Percentiles rank a stretch among this genome's conserved stretches.
Evolutionary conservation across 2,329 filamentous ascomycete species (phyloP).

Genomic region (Biscogniauxia marginata): DNA sequence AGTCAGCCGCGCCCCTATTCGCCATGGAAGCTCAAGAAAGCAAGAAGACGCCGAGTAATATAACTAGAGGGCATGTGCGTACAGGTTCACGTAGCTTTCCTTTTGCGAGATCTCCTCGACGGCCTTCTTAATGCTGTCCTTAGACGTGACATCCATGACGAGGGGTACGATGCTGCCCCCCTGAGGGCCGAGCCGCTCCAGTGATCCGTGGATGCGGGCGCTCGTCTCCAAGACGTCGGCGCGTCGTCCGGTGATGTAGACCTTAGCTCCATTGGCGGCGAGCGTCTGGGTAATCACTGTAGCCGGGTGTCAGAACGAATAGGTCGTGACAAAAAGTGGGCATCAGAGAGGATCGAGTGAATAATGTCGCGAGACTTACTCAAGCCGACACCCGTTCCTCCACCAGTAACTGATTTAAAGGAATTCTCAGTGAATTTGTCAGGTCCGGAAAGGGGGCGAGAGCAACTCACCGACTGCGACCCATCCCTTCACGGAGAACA

Average conservation of each 20-base stretch:
- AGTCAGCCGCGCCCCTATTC: not conserved
- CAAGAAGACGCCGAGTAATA: too few relatives aligned
- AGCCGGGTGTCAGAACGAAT: not conserved
- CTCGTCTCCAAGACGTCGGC: conserved; percentile 42
- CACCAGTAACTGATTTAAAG: conserved; percentile 31
- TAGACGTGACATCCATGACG: conserved; percentile 47
- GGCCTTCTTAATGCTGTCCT: conserved; percentile 46
- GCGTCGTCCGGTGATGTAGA: conserved; percentile 42
- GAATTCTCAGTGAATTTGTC: too few relatives aligned
- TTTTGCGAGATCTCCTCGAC: conserved; percentile 51
- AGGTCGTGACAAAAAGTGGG: conserved; percentile 1
- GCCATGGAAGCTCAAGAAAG: too few relatives aligned
- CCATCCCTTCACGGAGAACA: conserved; percentile 27
- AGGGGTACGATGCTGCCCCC: conserved; percentile 47
- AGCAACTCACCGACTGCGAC: conserved; percentile 27
- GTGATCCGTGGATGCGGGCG: conserved; percentile 44
- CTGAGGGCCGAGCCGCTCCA: conserved; percentile 32
- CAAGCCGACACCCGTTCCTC: conserved; percentile 29
- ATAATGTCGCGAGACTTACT: conserved; percentile 19
- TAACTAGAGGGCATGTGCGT: conserved; percentile 10
- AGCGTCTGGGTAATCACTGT: conserved; percentile 46
- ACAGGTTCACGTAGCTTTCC: conserved; percentile 51
- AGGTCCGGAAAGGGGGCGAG: too few relatives aligned
- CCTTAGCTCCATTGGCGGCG: conserved; percentile 41
- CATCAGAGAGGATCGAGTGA: not conserved